Evolutionary conservation across 2,329 filamentous ascomycete species (phyloP), one percentile per base, ranked within the genome.

Genomic region (Hymenotorrendiella dingleyae): DNA sequence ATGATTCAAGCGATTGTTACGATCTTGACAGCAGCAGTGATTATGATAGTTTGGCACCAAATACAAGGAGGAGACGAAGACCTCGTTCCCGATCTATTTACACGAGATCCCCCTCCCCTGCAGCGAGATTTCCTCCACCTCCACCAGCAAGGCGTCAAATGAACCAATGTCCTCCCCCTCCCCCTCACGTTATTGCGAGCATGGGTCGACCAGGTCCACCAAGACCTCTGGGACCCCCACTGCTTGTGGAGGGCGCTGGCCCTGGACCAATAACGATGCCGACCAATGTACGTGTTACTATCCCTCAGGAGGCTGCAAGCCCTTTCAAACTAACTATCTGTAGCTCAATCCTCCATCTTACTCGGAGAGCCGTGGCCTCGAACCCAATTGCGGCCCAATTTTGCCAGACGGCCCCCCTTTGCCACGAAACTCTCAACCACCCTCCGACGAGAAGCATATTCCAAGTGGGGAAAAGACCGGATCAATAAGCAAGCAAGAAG

Each of bases 291-390:
- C n/a, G n/a, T n/a, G n/a, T n/a, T n/a, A n/a, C n/a, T n/a, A n/a
- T n/a, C n/a, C n/a, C n/a, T n/a, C n/a, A n/a, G n/a, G n/a, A n/a
- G n/a, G n/a, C n/a, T n/a, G n/a, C n/a, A n/a, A n/a, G n/a, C n/a
- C n/a, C n/a, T 12, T 28, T 21, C 14, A 30, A 37, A 6, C 36
- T 42, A 34, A 35, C 19, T 14, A 23, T 2, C 5, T 9, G 7
- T 10, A 46, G 27, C 14, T 14, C 8, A 37, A 40, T 23, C 40
- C 44, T 4, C 36, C 36, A 6, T 44, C 47, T 27, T 52, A 52
- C 29, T 45, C 41, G 1, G 47, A 50, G 30, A 47, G 36, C 17
- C 35, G 37, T 40, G 33, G n/a, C 29, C 16, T 6, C 28, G 11
- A 8, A 28, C 23, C 16, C 14, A 35, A n/a, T n/a, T n/a, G n/a